Evolutionary conservation across 1,139 yeast genomes (phyloP).

Genomic region (Nakaseomyces delphensis): DNA sequence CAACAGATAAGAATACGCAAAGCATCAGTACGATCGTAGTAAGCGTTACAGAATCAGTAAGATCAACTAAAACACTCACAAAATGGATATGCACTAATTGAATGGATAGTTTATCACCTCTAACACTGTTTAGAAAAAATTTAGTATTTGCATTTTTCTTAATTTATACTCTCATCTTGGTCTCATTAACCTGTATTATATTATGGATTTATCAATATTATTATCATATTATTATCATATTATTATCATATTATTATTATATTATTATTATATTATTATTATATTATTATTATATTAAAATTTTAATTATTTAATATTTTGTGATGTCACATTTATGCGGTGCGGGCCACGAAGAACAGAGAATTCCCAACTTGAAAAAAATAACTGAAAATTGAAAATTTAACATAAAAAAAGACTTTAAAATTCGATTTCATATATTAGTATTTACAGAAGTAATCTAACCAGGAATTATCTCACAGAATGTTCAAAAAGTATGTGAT

Average conservation of each 20-base stretch:
- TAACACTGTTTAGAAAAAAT: too few species aligned
- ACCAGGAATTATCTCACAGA: not conserved
- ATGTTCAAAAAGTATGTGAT: slow-evolving; percentile 16
- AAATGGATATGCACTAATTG: not conserved
- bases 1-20: not conserved
- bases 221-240: too few species aligned
- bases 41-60: not conserved
- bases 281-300: too few species aligned
- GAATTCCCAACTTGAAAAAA: not conserved
- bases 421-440: too few species aligned
- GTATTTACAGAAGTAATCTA: not conserved
- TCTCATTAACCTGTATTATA: too few species aligned
- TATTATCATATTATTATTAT: too few species aligned
- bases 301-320: not conserved
- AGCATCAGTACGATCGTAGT: not conserved
- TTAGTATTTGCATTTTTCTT: not conserved
- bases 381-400: not conserved
- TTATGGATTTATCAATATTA: too few species aligned
- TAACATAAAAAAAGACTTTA: not conserved
- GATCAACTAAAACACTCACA: not conserved
- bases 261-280: too few species aligned
- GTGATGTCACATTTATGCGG: not conserved
- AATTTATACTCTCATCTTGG: too few species aligned
- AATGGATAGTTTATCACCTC: not conserved
- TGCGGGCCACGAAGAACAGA: not conserved